A percentile compares a stretch with the other conserved stretches of the same genome.
Conservation (phyloP, 176 grass and related monocot species). For the Leersia perrieri region DNA sequence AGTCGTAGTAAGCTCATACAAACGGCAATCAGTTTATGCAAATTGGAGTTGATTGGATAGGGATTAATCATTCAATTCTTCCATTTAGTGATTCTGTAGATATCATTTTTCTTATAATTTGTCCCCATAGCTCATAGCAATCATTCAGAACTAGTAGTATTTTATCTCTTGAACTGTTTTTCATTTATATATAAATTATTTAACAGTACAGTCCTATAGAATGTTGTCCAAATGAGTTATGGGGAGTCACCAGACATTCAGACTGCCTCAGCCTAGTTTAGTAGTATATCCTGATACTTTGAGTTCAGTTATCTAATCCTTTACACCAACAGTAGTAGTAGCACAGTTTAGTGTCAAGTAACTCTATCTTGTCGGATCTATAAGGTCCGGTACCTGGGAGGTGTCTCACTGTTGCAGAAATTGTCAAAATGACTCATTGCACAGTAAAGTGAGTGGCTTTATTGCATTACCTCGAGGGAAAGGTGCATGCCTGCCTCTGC, state of each 20-base stretch:
- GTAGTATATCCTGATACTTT: constrained; percentile 3
- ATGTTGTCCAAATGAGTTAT: background rate
- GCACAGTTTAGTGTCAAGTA: background rate
- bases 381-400: background rate
- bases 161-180: background rate
- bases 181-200: background rate
- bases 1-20: constrained; percentile 35
- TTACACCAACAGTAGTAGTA: constrained; percentile 5
- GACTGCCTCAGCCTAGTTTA: background rate
- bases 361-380: constrained; percentile 8
- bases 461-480: constrained; percentile 18
- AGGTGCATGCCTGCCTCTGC: background rate
- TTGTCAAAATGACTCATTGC: background rate
- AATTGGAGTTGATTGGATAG: constrained; percentile 35
- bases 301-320: background rate
- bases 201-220: background rate
- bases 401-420: constrained; percentile 5
- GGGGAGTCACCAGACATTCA: background rate
- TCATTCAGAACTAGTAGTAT: background rate
- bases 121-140: constrained; percentile 2
- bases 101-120: constrained; percentile 7
- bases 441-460: constrained; percentile 25
- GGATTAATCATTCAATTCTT: constrained; percentile 33
- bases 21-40: background rate
- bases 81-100: constrained; percentile 22